phyloP scores from a whole-genome alignment of 108 stramenopile genomes.

The Cyclostephanos invisitatus region DNA sequence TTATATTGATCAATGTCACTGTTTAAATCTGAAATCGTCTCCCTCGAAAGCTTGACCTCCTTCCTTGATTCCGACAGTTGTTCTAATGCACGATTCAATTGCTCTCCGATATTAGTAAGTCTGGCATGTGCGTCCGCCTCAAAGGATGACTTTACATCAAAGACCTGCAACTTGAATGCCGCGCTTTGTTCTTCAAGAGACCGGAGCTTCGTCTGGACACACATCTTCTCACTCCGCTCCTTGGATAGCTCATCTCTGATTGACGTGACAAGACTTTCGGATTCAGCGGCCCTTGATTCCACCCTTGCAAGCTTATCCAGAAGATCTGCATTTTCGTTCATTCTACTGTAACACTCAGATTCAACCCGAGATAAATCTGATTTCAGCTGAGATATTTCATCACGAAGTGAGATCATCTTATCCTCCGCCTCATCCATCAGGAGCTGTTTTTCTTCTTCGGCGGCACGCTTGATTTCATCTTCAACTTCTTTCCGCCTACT shows the following conservation, averaged over 20 bases:
- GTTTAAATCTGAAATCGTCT: conserved; percentile 41
- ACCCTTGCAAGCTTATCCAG: conserved; percentile 48
- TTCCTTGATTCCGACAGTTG: conserved; percentile 31
- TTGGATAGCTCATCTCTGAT: conserved; percentile 35
- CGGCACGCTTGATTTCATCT: conserved; percentile 45
- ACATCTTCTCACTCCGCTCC: conserved; percentile 25
- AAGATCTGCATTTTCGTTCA: conserved; percentile 60
- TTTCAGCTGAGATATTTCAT: conserved; percentile 41
- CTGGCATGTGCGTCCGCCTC: conserved; percentile 44
- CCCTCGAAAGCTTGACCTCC: conserved; percentile 27
- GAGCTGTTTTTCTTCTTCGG: conserved; percentile 74
- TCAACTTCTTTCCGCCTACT: conserved; percentile 43
- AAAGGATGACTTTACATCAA: conserved; percentile 39
- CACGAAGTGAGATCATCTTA: conserved; percentile 53
- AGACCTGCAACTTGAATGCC: conserved; percentile 43
- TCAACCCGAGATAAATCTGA: conserved; percentile 55
- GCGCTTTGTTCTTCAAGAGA: conserved; percentile 28
- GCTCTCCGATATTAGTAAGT: conserved; percentile 17
- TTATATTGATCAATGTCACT: conserved; percentile 44
- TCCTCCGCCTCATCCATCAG: conserved; percentile 72
- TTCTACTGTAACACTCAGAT: conserved; percentile 59
- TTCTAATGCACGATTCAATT: conserved; percentile 31
- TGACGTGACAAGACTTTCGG: conserved; percentile 25
- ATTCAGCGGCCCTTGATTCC: conserved; percentile 35
- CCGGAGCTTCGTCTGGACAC: conserved; percentile 27